Evolutionary conservation across 805 yeast species (phyloP).

Genomic region (Limtongia smithiae): DNA sequence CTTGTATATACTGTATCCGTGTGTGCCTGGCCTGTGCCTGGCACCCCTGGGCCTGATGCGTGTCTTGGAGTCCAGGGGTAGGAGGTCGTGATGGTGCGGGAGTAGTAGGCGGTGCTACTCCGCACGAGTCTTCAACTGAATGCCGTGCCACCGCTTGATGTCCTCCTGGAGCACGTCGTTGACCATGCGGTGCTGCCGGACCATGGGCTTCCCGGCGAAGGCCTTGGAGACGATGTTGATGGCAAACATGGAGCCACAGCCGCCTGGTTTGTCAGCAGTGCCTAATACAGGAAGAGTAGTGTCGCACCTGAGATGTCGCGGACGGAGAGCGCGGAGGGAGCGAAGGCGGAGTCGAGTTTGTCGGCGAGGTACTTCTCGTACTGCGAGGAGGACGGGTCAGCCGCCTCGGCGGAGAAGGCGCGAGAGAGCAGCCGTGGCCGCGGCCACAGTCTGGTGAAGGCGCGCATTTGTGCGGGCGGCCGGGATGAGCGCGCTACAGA

Average conservation of each 20-base stretch:
- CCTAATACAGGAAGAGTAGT: neutral
- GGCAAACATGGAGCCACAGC: conserved; percentile 98
- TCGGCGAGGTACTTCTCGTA: conserved; percentile 22
- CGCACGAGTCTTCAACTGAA: conserved; percentile 75
- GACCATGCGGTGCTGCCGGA: conserved; percentile 90
- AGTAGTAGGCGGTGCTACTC: too few relatives aligned
- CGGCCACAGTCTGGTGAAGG: neutral
- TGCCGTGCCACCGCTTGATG: conserved; percentile 89
- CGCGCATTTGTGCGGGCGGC: neutral
- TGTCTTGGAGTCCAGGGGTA: neutral
- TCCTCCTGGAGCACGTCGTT: conserved; percentile 79
- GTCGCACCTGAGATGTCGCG: conserved; percentile 69
- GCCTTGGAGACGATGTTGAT: conserved; percentile 66
- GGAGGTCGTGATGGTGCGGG: too few relatives aligned
- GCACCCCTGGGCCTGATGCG: too few relatives aligned
- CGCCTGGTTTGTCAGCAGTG: conserved; percentile 38
- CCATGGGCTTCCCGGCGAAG: conserved; percentile 77
- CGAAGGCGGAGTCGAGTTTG: conserved; percentile 51
- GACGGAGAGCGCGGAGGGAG: conserved; percentile 63
- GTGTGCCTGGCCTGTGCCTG: too few relatives aligned
- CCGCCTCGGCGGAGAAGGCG: neutral
- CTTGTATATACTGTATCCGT: too few relatives aligned
- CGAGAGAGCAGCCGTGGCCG: neutral
- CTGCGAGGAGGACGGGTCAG: neutral
- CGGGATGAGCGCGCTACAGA: neutral